Evolutionary conservation across 1,284 basidiomycete species (phyloP).

Genomic region (Phenoliferia sp.): DNA sequence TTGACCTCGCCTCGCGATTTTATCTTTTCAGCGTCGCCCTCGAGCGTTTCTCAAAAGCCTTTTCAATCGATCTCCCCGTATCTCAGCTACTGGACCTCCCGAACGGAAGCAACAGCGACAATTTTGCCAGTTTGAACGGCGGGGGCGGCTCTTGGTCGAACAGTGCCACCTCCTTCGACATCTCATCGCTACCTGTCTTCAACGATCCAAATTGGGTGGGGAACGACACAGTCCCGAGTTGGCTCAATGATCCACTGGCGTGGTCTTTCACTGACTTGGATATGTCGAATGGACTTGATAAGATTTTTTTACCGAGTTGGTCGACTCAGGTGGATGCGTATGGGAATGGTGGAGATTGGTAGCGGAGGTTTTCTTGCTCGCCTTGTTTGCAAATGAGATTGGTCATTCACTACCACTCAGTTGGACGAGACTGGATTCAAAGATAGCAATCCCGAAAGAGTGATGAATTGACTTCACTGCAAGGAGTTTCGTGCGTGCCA

Average conservation of each 20-base stretch:
- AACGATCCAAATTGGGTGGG: slow-evolving; percentile 11
- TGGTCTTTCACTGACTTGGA: background rate
- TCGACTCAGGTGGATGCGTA: background rate
- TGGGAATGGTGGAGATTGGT: background rate
- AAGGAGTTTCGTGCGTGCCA: too few relatives aligned
- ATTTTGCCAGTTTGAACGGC: background rate
- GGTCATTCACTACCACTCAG: too few relatives aligned
- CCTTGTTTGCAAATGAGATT: too few relatives aligned
- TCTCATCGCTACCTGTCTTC: background rate
- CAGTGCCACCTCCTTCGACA: background rate
- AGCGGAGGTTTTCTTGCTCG: too few relatives aligned
- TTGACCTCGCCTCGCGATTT: background rate
- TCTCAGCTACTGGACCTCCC: background rate
- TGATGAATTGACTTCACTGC: too few relatives aligned
- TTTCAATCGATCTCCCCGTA: background rate
- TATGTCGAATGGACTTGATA: background rate
- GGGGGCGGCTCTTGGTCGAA: background rate
- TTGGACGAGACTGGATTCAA: too few relatives aligned
- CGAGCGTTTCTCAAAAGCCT: slow-evolving; percentile 10
- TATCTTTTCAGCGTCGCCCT: slow-evolving; percentile 2
- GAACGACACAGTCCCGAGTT: slow-evolving; percentile 6
- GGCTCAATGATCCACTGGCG: background rate
- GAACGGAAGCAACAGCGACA: background rate
- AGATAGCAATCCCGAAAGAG: too few relatives aligned
- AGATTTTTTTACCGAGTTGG: background rate